phyloP scores from a whole-genome alignment of 768 basidiomycete genomes.

The Termitomyces sp. region DNA sequence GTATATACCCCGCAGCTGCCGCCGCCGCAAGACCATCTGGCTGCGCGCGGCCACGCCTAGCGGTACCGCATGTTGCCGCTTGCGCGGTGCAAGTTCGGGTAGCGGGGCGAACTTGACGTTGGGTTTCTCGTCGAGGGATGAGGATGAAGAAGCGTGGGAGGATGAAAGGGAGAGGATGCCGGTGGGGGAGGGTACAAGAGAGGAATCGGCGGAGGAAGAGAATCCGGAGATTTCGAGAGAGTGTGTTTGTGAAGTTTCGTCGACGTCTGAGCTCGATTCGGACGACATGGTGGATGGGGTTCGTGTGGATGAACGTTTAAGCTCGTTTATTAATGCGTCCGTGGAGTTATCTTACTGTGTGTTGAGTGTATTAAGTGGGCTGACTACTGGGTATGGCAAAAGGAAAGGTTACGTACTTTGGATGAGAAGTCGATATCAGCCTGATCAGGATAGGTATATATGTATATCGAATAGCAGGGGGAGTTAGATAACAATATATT shows the following conservation, averaged over 20 bases:
- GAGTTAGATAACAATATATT: neutral
- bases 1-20: conserved; percentile 9
- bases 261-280: conserved; percentile 9
- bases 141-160: conserved; percentile 28
- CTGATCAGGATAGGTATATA: neutral
- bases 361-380: neutral
- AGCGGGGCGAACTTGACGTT: conserved; percentile 59
- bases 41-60: conserved; percentile 52
- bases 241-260: conserved; percentile 5
- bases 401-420: neutral
- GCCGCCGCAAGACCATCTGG: conserved; percentile 33
- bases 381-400: neutral
- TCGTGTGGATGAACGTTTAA: neutral
- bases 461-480: neutral
- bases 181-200: conserved; percentile 19
- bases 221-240: conserved; percentile 10
- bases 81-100: conserved; percentile 46
- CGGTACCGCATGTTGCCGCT: conserved; percentile 44
- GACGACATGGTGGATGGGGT: conserved; percentile 8
- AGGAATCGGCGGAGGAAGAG: conserved; percentile 11
- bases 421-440: neutral
- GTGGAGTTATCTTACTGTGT: neutral
- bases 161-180: conserved; percentile 47
- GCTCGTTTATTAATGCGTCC: neutral
- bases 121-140: conserved; percentile 26